Evolutionary conservation across 148 eudicot genomes (phyloP), one percentile per base, ranked within the genome.

Genomic region (Silene latifolia): DNA sequence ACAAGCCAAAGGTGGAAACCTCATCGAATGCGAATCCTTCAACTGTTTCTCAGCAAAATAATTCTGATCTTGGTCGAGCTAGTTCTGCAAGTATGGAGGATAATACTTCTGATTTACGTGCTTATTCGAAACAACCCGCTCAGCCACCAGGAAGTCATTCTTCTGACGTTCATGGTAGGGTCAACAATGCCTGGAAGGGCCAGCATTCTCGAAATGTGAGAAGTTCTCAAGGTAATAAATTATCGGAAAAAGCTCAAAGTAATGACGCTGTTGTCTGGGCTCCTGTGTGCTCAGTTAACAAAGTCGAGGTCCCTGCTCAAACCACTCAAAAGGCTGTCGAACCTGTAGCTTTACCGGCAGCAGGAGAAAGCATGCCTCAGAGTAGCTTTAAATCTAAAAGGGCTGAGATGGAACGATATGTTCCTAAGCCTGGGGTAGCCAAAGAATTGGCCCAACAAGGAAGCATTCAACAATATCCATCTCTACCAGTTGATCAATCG

Each of bases 371-470:
- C 74, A 3, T 72, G 44, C 79, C 77, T 17, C 89, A 81, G 71
- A 85, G 69, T 88, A 89, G 78, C 76, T 75, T 78, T 18, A 92
- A 84, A 84, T 85, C 88, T 71, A 96, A 86, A 86, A 86, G 98
- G 82, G 99, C 98, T n/a, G 98, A 96, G 85, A 90, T 96, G 84
- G 98, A 92, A 83, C 86, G 99, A 74, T 96, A 92, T 80, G 88
- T 92, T 63, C 96, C 99, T 14, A 92, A 96, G 84, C 93, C 90
- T 20, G 44, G 8, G 44, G 98, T 85, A 62, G 89, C 91, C 39
- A 94, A 94, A 85, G 97, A 89, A 78, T 83, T 88, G 61, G 91
- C 92, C 57, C 97, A 90, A 82, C 94, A 88, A 79, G 97, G 84
- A 69, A 86, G 78, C 66, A 44, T 73, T 61, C 88, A 83, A 74